These are phyloP conservation scores for Cryphonectria nitschkei DNA, from an alignment of 2,329 filamentous ascomycete species.

Conservation along the genomic window DNA sequence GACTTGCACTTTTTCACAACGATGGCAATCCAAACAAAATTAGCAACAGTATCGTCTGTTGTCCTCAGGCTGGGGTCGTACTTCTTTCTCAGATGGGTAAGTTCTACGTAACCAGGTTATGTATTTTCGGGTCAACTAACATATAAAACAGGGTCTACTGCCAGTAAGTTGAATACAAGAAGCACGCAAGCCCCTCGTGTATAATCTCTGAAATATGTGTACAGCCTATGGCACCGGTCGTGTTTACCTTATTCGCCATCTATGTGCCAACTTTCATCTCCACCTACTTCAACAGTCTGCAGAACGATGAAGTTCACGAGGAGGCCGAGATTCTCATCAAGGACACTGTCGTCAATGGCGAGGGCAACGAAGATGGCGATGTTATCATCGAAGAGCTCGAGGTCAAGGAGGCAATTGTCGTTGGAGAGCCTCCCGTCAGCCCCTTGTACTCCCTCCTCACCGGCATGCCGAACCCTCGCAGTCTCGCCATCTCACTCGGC, in stretches of 20 bases:
- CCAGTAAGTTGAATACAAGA: conserved; percentile 38
- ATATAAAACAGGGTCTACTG: conserved; percentile 37
- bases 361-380: conserved; percentile 37
- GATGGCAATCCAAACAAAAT: conserved; percentile 39
- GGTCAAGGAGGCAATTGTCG: conserved; percentile 64
- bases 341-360: conserved; percentile 44
- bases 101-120: conserved; percentile 29
- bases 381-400: conserved; percentile 57
- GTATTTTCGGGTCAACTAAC: conserved; percentile 7
- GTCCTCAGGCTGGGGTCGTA: conserved; percentile 54
- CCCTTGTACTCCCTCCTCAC: conserved; percentile 70
- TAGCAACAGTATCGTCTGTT: conserved; percentile 51
- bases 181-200: not conserved
- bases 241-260: conserved; percentile 66
- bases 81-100: conserved; percentile 66
- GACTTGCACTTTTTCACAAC: conserved; percentile 6
- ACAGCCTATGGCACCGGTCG: conserved; percentile 38
- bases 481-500: conserved; percentile 64
- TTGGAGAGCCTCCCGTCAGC: conserved; percentile 60
- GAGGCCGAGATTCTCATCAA: conserved; percentile 60
- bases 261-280: conserved; percentile 68
- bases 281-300: conserved; percentile 59
- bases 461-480: conserved; percentile 76
- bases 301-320: conserved; percentile 63
- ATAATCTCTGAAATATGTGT: not conserved